Evolutionary conservation across 2,329 filamentous ascomycete species (phyloP).

Genomic region (Claviceps sorghi): DNA sequence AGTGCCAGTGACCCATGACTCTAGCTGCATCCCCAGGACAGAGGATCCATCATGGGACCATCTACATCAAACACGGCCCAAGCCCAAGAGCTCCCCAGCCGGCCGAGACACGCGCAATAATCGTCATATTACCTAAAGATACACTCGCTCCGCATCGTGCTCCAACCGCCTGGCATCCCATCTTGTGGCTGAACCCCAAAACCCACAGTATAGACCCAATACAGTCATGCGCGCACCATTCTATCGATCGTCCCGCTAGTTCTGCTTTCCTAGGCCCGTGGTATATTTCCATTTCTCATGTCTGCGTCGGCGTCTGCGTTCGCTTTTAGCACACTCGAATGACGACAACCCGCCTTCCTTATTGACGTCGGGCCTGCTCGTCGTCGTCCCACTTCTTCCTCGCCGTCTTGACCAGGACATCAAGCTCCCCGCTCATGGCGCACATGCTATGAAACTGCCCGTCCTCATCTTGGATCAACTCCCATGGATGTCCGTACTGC

Average conservation of each 20-base stretch:
- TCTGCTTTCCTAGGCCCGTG: not conserved
- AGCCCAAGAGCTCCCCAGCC: no score
- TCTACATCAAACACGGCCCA: no score
- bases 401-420: constrained; percentile 34
- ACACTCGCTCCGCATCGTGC: no score
- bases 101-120: no score
- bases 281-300: not conserved
- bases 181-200: no score
- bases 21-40: no score
- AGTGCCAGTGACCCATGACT: no score
- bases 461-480: constrained; percentile 56
- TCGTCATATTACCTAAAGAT: no score
- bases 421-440: constrained; percentile 46
- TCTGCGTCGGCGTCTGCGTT: no score
- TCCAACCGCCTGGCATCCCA: no score
- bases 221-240: not conserved
- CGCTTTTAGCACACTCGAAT: not conserved
- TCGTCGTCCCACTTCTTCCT: constrained; percentile 37
- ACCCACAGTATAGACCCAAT: no score
- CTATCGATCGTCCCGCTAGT: not conserved
- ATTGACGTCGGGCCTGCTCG: constrained; percentile 5
- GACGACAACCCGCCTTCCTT: not conserved
- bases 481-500: constrained; percentile 82
- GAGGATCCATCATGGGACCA: no score
- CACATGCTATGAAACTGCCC: constrained; percentile 52